Base-by-base conservation (phyloP, 805 yeast species). In the Kockiozyma suomiensis region DNA sequence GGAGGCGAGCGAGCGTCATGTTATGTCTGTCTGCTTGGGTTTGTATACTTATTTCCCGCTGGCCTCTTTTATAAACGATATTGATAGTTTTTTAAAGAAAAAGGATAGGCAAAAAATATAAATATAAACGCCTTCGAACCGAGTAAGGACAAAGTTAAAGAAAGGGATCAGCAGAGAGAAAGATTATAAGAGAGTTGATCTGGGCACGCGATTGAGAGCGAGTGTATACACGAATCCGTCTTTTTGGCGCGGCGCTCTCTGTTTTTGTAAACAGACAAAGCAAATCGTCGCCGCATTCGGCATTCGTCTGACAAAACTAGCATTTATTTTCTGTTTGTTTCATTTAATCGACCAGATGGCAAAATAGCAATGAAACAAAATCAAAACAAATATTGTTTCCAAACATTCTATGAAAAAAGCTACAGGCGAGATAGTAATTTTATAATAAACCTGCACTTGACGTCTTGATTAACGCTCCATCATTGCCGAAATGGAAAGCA, bases 1-100 rank as follows among this genome's bases (percentile, higher is more conserved):
- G 62, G 10, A 61, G 59, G 3, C 63, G 50, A 21, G 62, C 50
- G 26, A 43, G 46, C 17, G 51, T 30, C 51, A 48, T 48, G 23
- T 25, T 43, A n/a, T n/a, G n/a, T n/a, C n/a, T n/a, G n/a, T n/a
- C n/a, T n/a, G n/a, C n/a, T n/a, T n/a, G n/a, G n/a, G n/a, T n/a
- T n/a, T n/a, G n/a, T n/a, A n/a, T n/a, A n/a, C n/a, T n/a, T n/a
- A n/a, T n/a, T n/a, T n/a, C n/a, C n/a, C n/a, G n/a, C n/a, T n/a
- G n/a, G n/a, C n/a, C n/a, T n/a, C n/a, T n/a, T n/a, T n/a, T n/a
- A n/a, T n/a, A n/a, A n/a, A n/a, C n/a, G n/a, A n/a, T n/a, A n/a
- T n/a, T n/a, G n/a, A n/a, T n/a, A n/a, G n/a, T n/a, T n/a, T n/a
- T n/a, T n/a, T n/a, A n/a, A n/a, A n/a, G n/a, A n/a, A n/a, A n/a